Evolutionary conservation across 1,139 yeast species (phyloP), one percentile per base, ranked within the genome.

Genomic region (Pichia terricola): DNA sequence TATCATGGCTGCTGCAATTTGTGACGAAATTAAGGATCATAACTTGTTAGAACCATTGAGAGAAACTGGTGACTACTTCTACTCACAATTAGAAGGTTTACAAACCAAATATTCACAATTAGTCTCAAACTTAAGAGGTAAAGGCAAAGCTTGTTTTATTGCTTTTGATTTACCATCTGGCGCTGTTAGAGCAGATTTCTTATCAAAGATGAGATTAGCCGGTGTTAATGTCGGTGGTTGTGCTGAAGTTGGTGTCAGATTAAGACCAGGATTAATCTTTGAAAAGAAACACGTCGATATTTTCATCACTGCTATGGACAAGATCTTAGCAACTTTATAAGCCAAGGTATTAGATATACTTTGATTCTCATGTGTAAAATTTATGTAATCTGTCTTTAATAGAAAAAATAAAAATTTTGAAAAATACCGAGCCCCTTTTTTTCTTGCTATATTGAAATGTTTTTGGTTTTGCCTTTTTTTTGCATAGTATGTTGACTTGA

Each of bases 181-280:
- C 39, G 69, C 65, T 35, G 68, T 69, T 30, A 75, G 94, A 64
- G 77, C 77, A 61, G 64, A 69, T 56, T 79, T 83, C 64, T 65
- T 81, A 60, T 55, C 58, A 47, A 72, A 70, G 49, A 71, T 79
- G 72, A 77, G 77, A 64, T 55, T 64, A 34, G 70, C 63, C 40
- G 94, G 94, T 58, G 71, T 83, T 51, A 82, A 83, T 63, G 73
- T 81, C 57, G 94, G 94, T 49, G 91, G 88, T 37, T 83, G 94
- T 64, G 89, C 89, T 40, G 82, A 75, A 46, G 70, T 67, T 50
- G 75, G 87, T 38, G 78, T 84, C 44, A 77, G 94, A 65, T 72
- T 83, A 63, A 77, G 94, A 65, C 94, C 94, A 44, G 72, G 85
- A 39, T 69, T 83, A 60, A 76, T 77, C 28, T 83, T 83, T 60